Evolutionary conservation across 768 basidiomycete species (phyloP).

Genomic region (Sarcomyxa edulis): DNA sequence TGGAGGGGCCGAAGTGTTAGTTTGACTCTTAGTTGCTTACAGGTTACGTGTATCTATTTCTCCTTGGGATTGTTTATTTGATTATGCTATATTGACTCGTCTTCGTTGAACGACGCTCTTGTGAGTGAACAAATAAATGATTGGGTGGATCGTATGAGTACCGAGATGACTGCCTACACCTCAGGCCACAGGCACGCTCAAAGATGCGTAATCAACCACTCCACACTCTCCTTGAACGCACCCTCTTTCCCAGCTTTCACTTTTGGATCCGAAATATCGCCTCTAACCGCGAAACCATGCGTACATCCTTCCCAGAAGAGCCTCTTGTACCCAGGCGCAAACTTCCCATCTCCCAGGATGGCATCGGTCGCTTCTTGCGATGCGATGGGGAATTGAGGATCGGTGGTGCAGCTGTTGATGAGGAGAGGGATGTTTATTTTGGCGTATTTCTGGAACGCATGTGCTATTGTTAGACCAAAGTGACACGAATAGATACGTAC

Average conservation of each 20-base stretch:
- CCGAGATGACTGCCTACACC: too few relatives aligned
- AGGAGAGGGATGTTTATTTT: constrained; percentile 47
- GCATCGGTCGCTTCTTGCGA: constrained; percentile 39
- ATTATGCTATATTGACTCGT: too few relatives aligned
- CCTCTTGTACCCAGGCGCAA: constrained; percentile 44
- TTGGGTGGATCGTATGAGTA: too few relatives aligned
- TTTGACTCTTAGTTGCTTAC: too few relatives aligned
- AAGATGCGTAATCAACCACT: constrained; percentile 42
- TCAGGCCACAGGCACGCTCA: too few relatives aligned
- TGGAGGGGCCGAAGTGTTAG: too few relatives aligned
- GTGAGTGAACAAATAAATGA: too few relatives aligned
- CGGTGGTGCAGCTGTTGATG: constrained; percentile 59
- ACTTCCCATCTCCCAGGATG: constrained; percentile 42
- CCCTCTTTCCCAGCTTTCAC: constrained; percentile 62
- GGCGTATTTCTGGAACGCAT: constrained; percentile 38
- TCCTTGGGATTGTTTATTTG: too few relatives aligned
- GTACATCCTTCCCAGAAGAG: constrained; percentile 41
- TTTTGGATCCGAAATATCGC: constrained; percentile 40
- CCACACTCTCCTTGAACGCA: constrained; percentile 50
- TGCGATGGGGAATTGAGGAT: constrained; percentile 45
- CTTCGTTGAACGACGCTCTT: too few relatives aligned
- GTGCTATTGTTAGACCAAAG: neutral
- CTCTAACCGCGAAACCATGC: constrained; percentile 53
- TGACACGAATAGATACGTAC: too few relatives aligned
- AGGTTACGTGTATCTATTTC: too few relatives aligned